phyloP scores from a whole-genome alignment of 495 filamentous ascomycete species.

The Pseudoneurospora amorphoporcata region DNA sequence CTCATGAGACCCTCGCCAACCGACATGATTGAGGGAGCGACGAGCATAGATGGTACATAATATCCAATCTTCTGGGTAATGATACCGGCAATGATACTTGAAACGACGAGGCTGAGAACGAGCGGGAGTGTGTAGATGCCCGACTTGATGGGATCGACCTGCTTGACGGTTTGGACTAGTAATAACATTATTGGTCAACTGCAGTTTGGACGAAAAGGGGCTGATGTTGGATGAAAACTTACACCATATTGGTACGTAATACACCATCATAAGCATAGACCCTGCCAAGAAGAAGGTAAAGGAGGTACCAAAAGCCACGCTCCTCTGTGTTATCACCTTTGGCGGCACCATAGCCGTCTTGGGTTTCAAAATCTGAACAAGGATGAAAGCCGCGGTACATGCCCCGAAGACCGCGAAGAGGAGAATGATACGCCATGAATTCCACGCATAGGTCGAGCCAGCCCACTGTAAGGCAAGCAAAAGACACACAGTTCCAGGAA shows the following conservation, averaged over 20 bases:
- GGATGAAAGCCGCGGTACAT: slow-evolving; percentile 50
- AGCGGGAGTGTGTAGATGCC: slow-evolving; percentile 53
- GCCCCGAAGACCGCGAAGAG: slow-evolving; percentile 58
- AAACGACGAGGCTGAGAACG: slow-evolving; percentile 40
- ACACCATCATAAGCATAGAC: slow-evolving; percentile 59
- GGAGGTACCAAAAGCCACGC: slow-evolving; percentile 49
- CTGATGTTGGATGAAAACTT: slow-evolving; percentile 23
- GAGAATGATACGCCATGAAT: slow-evolving; percentile 53
- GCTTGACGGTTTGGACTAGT: slow-evolving; percentile 61
- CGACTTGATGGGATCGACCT: slow-evolving; percentile 44
- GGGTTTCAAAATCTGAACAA: slow-evolving; percentile 53
- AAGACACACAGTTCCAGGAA: slow-evolving; percentile 62
- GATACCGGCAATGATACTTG: slow-evolving; percentile 39
- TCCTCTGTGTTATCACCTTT: slow-evolving; percentile 62
- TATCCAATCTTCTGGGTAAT: slow-evolving; percentile 51
- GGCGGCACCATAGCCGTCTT: slow-evolving; percentile 71
- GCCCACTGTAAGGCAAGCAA: slow-evolving; percentile 82
- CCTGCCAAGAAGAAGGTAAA: slow-evolving; percentile 52
- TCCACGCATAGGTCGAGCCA: slow-evolving; percentile 62
- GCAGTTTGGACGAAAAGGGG: slow-evolving; percentile 21
- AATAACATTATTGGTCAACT: slow-evolving; percentile 39
- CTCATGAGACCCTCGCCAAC: slow-evolving; percentile 59
- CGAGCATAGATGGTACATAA: slow-evolving; percentile 57
- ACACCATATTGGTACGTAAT: slow-evolving; percentile 69
- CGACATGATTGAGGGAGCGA: slow-evolving; percentile 46